A percentile compares a stretch with the other conserved stretches of the same genome.
Evolutionary conservation across 768 basidiomycete species (phyloP).

Genomic region (Paxillus ammoniavirescens): DNA sequence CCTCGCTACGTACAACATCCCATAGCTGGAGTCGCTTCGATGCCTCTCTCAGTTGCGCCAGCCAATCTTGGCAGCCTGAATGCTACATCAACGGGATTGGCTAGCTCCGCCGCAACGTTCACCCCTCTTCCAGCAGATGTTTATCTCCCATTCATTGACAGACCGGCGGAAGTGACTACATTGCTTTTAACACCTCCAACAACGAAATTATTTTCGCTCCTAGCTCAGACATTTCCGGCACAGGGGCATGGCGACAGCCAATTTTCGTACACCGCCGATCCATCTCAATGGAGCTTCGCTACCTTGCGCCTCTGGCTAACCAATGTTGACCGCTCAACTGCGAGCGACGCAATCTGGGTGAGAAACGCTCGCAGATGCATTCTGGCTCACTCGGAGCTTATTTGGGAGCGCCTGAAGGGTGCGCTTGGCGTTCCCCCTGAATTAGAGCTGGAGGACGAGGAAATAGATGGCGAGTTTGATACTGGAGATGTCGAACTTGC

Average conservation of each 20-base stretch:
- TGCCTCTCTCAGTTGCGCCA: slow-evolving; percentile 14
- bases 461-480: neutral
- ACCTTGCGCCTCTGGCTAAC: slow-evolving; percentile 73
- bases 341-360: slow-evolving; percentile 73
- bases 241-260: slow-evolving; percentile 26
- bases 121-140: slow-evolving; percentile 75
- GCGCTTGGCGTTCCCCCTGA: slow-evolving; percentile 87
- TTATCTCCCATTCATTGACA: slow-evolving; percentile 84
- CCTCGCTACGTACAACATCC: slow-evolving; percentile 31
- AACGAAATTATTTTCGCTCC: slow-evolving; percentile 66
- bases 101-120: slow-evolving; percentile 54
- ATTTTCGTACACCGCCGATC: slow-evolving; percentile 47
- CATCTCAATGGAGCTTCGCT: slow-evolving; percentile 66
- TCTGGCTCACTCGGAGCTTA: slow-evolving; percentile 72
- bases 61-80: slow-evolving; percentile 4
- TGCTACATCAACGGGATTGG: neutral
- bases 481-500: neutral
- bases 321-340: slow-evolving; percentile 56
- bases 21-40: slow-evolving; percentile 15
- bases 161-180: slow-evolving; percentile 68
- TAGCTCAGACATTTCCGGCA: slow-evolving; percentile 65
- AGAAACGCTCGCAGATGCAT: slow-evolving; percentile 73
- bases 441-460: slow-evolving; percentile 59
- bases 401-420: slow-evolving; percentile 90
- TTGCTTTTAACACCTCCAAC: slow-evolving; percentile 67